These are phyloP conservation scores for Rutidosis leptorrhynchoides DNA, from an alignment of 129 eudicot species.

Conservation along the genomic window DNA sequence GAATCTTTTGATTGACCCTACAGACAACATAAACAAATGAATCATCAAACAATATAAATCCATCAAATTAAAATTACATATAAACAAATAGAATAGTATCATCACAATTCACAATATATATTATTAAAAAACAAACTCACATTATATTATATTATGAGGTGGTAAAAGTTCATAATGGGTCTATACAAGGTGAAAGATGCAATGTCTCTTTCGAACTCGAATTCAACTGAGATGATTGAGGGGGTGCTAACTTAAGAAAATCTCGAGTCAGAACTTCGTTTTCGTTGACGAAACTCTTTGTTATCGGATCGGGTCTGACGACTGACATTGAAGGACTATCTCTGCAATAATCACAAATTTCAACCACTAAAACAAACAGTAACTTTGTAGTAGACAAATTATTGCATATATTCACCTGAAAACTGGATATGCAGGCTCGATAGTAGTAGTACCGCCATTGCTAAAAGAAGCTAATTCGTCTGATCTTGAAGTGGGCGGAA, in stretches of 20 bases:
- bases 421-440: constrained; percentile 35
- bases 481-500: constrained; percentile 36
- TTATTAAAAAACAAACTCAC: too few relatives aligned
- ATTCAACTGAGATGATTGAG: constrained; percentile 28
- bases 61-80: not conserved
- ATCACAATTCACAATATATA: too few relatives aligned
- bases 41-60: not conserved
- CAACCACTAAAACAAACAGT: constrained; percentile 24
- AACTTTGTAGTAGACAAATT: not conserved
- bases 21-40: not conserved
- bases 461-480: constrained; percentile 55
- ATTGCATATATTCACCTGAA: too few relatives aligned
- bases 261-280: constrained; percentile 49
- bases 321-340: too few relatives aligned
- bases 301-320: constrained; percentile 35
- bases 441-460: constrained; percentile 35
- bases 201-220: too few relatives aligned
- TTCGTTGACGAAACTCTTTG: constrained; percentile 34
- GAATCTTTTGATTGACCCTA: too few relatives aligned
- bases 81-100: not conserved
- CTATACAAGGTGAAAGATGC: too few relatives aligned
- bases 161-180: too few relatives aligned
- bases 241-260: constrained; percentile 75
- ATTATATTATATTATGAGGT: too few relatives aligned
- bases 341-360: constrained; percentile 33